Conservation (phyloP, 1,139 yeast genomes). For the Pichia inconspicua region DNA sequence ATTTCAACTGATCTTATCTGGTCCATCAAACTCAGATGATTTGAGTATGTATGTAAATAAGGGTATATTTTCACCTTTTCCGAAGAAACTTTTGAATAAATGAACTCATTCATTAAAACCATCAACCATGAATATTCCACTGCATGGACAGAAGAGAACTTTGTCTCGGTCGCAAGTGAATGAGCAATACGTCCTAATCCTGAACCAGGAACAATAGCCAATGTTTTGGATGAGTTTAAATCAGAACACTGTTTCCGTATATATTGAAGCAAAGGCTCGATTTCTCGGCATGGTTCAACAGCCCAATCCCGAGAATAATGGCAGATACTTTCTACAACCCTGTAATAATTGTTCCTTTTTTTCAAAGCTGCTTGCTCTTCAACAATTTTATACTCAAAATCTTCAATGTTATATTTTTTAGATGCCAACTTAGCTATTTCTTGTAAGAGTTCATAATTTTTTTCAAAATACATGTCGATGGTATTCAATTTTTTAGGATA, state of each 20-base stretch:
- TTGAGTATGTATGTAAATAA: slow-evolving; percentile 65
- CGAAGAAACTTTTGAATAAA: slow-evolving; percentile 28
- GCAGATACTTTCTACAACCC: slow-evolving; percentile 64
- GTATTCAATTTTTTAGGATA: slow-evolving; percentile 45
- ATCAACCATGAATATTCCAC: slow-evolving; percentile 68
- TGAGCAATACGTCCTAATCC: slow-evolving; percentile 71
- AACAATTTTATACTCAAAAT: slow-evolving; percentile 31
- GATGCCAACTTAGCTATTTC: slow-evolving; percentile 39
- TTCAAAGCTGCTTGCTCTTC: slow-evolving; percentile 20
- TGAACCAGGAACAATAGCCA: slow-evolving; percentile 67
- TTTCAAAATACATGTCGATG: slow-evolving; percentile 37
- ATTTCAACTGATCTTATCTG: slow-evolving; percentile 48
- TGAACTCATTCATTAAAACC: slow-evolving; percentile 55
- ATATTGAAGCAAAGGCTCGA: slow-evolving; percentile 46
- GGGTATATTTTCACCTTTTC: slow-evolving; percentile 41
- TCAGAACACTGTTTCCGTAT: slow-evolving; percentile 9
- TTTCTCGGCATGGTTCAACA: slow-evolving; percentile 35
- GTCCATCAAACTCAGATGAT: slow-evolving; percentile 42
- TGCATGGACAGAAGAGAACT: slow-evolving; percentile 47
- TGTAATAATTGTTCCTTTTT: slow-evolving; percentile 36
- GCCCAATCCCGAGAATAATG: slow-evolving; percentile 77
- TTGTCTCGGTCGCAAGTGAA: slow-evolving; percentile 38
- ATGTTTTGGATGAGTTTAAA: slow-evolving; percentile 33
- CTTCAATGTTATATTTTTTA: slow-evolving; percentile 34
- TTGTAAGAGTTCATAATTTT: slow-evolving; percentile 40